Evolutionary conservation across 2,329 filamentous ascomycete species (phyloP).

Genomic region (Pseudocercospora pini-densiflorae): DNA sequence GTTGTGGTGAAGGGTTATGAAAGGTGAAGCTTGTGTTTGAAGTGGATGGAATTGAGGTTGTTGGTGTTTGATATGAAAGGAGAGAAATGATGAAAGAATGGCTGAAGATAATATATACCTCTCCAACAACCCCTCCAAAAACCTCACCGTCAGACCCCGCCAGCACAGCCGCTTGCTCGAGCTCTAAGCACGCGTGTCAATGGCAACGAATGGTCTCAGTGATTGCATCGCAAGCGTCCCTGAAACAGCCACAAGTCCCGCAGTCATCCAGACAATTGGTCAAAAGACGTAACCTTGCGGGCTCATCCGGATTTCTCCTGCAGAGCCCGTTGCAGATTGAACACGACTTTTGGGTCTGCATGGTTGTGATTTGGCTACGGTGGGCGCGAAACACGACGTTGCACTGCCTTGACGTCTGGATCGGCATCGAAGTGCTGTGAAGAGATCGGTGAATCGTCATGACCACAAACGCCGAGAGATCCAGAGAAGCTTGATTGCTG

Average conservation of each 20-base stretch:
- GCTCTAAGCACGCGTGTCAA: slow-evolving; percentile 13
- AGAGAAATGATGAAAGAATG: slow-evolving; percentile 3
- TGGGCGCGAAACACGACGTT: slow-evolving; percentile 4
- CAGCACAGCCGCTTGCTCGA: slow-evolving; percentile 13
- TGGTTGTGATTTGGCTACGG: neutral
- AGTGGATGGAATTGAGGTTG: neutral
- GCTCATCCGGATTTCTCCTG: neutral
- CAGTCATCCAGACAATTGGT: slow-evolving; percentile 14
- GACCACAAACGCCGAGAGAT: neutral
- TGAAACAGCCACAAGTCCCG: slow-evolving; percentile 17
- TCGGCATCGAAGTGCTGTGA: slow-evolving; percentile 2
- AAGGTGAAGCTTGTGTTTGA: neutral
- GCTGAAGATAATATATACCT: slow-evolving; percentile 24
- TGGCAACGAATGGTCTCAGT: slow-evolving; percentile 9
- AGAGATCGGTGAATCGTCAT: neutral
- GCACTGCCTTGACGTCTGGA: slow-evolving; percentile 6
- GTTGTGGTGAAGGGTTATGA: neutral
- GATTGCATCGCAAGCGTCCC: slow-evolving; percentile 22
- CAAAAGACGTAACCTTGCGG: slow-evolving; percentile 6
- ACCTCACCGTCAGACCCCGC: slow-evolving; percentile 10
- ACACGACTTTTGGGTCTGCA: slow-evolving; percentile 2
- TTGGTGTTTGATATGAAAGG: neutral
- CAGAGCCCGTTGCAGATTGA: slow-evolving; percentile 12
- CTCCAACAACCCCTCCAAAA: slow-evolving; percentile 10
- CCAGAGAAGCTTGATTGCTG: neutral